Evolutionary conservation across 129 eudicot genomes (phyloP).

Genomic region (Lonicera japonica): DNA sequence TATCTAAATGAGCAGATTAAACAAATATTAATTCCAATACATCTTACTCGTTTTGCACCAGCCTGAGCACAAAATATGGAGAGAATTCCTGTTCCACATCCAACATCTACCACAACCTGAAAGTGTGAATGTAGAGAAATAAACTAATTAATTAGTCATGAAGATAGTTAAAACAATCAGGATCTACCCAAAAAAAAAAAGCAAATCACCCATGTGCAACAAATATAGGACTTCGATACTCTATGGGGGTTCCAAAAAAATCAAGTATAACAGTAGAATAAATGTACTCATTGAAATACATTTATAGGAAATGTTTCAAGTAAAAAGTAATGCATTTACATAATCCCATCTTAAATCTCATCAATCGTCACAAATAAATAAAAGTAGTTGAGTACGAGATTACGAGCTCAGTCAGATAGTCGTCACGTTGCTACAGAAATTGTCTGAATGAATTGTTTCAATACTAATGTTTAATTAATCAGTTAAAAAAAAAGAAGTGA

Average conservation of each 20-base stretch:
- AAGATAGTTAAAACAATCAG: neutral
- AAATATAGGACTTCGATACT: neutral
- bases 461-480: neutral
- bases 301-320: too few species aligned
- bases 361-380: neutral
- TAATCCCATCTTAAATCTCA: neutral
- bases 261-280: too few species aligned
- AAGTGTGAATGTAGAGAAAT: slow-evolving; percentile 14
- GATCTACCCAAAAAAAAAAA: neutral
- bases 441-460: neutral
- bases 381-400: neutral
- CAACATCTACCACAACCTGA: slow-evolving; percentile 98
- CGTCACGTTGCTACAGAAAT: neutral
- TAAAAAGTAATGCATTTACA: too few species aligned
- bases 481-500: neutral
- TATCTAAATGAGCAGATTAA: neutral
- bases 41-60: slow-evolving; percentile 86
- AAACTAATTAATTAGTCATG: neutral
- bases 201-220: neutral
- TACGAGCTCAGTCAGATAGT: neutral
- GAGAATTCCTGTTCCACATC: slow-evolving; percentile 97
- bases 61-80: slow-evolving; percentile 99
- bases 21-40: neutral
- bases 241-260: neutral
- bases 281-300: too few species aligned